These are phyloP conservation scores for Beauveria asiatica DNA, from an alignment of 2,329 filamentous ascomycete species.

Conservation along the genomic window DNA sequence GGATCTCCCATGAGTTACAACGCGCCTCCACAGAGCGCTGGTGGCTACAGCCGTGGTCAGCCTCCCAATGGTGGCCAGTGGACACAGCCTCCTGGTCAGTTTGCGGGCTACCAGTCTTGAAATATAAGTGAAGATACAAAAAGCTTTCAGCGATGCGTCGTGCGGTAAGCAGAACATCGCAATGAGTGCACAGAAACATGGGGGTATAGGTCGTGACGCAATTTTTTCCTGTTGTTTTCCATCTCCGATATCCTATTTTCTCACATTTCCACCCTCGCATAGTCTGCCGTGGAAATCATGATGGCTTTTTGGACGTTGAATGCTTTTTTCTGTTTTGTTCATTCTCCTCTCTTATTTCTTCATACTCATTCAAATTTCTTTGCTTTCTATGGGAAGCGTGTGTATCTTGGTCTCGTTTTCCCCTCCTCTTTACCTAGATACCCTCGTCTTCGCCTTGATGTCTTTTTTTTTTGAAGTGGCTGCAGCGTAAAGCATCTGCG, in stretches of 20 bases:
- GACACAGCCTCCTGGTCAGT: conserved; percentile 46
- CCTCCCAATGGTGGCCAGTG: conserved; percentile 47
- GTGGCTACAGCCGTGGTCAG: conserved; percentile 75
- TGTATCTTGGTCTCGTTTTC: conserved; percentile 11
- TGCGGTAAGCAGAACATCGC: conserved; percentile 2
- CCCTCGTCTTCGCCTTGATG: conserved; percentile 21
- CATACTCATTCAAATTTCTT: conserved; percentile 7
- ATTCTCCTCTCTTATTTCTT: conserved; percentile 10
- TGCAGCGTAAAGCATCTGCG: conserved; percentile 14
- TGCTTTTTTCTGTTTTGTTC: conserved; percentile 3
- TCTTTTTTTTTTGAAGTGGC: conserved; percentile 17
- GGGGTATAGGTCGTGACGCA: conserved; percentile 6
- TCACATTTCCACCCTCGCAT: not conserved
- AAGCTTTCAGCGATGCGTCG: not conserved
- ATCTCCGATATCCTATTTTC: conserved; percentile 11
- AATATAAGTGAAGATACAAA: conserved; percentile 8
- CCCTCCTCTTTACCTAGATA: conserved; percentile 13
- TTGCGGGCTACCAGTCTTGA: conserved; percentile 56
- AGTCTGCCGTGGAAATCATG: conserved; percentile 3
- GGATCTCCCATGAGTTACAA: conserved; percentile 65
- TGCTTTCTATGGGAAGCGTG: conserved; percentile 5
- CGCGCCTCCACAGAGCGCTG: conserved; percentile 60
- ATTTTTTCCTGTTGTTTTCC: conserved; percentile 12
- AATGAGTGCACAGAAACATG: conserved; percentile 1
- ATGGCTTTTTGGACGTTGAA: conserved; percentile 11